Evolutionary conservation across 2,329 filamentous ascomycete genomes (phyloP), one percentile per base, ranked within the genome.

Genomic region (Exophiala calicioides): DNA sequence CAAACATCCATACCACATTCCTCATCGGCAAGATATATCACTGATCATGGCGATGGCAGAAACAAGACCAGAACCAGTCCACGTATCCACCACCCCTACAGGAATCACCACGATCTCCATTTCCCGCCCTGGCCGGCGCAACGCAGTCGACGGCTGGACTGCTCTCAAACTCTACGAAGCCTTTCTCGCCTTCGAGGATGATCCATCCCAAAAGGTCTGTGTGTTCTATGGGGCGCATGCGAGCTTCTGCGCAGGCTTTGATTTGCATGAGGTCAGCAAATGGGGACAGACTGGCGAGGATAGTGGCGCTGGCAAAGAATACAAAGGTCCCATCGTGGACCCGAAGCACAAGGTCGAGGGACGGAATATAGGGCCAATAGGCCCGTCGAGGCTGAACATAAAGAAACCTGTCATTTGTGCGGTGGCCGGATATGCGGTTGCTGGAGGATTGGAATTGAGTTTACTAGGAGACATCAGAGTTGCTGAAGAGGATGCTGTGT

Each of bases 161-260:
- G 76, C 69, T 3, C 61, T 61, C 20, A 69, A 69, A 35, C 69
- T 81, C 5, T 71, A 72, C 13, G 57, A 67, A 1, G 72, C 74
- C 3, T 69, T 81, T 53, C 57, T 70, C 1, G 57, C 56, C 6
- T 81, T 79, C 47, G 76, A 80, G 50, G 56, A 63, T n/a, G 75
- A 80, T 53, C 9, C 58, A 0, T 56, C 61, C 2, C 76, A 80
- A 52, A 79, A 77, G 53, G 67, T 80, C 6, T 75, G 73, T 60
- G 63, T 81, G 21, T 65, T 80, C 21, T 58, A 70, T 40, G 76
- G 77, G 9, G 62, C 63, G 5, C 66, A 69, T 15, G 63, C 61
- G 4, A 75, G 67, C 1, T 80, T 80, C 53, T 79, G 75, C 59
- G 74, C 76, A 0, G 76, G 76, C 4, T 74, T 70, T 47, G 77